Evolutionary conservation across 2,329 filamentous ascomycete genomes (phyloP).

Genomic region (Xylaria sp.): DNA sequence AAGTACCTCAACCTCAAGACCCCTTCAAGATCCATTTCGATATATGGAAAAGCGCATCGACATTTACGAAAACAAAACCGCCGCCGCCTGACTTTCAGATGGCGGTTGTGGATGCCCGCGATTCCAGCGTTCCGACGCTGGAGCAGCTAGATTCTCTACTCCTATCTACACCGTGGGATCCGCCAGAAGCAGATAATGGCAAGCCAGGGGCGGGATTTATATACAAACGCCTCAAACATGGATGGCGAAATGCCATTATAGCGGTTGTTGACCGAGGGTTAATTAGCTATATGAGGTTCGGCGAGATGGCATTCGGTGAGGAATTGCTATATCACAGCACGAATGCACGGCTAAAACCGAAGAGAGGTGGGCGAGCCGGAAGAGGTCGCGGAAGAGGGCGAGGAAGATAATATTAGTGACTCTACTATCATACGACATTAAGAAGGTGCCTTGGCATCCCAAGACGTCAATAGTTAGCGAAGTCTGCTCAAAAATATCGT

Average conservation of each 20-base stretch:
- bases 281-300: constrained; percentile 85
- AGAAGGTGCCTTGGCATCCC: not conserved
- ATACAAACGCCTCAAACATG: constrained; percentile 84
- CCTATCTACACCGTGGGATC: constrained; percentile 76
- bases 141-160: constrained; percentile 77
- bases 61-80: constrained; percentile 83
- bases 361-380: constrained; percentile 40
- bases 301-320: constrained; percentile 80
- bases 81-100: constrained; percentile 85
- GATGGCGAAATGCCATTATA: constrained; percentile 82
- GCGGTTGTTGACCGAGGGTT: constrained; percentile 91
- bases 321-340: constrained; percentile 76
- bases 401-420: constrained; percentile 19
- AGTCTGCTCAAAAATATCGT: not conserved
- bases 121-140: constrained; percentile 76
- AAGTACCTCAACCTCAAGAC: constrained; percentile 47
- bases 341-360: constrained; percentile 48
- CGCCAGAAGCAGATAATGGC: constrained; percentile 61
- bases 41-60: constrained; percentile 77
- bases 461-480: not conserved
- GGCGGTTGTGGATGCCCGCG: constrained; percentile 80
- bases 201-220: constrained; percentile 58
- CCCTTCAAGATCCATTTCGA: constrained; percentile 82
- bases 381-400: constrained; percentile 39
- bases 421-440: not conserved